These are phyloP conservation scores for Alternaria panax DNA, from an alignment of 2,329 filamentous ascomycete species.

Conservation along the genomic window DNA sequence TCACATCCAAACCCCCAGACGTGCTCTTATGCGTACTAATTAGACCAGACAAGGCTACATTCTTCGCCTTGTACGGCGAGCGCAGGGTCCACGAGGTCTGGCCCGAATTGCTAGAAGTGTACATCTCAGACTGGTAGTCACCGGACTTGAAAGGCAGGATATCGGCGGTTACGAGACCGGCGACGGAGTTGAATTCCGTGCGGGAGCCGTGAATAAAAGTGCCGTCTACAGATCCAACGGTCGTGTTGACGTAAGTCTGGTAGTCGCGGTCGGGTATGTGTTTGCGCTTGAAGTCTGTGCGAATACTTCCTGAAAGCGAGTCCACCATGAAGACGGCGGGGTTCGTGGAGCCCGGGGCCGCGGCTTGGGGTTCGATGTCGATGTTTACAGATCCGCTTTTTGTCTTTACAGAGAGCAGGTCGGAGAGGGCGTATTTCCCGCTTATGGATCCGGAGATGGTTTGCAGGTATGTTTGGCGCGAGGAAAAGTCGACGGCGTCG, in stretches of 20 bases:
- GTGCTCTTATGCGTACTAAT: slow-evolving; percentile 47
- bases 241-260: slow-evolving; percentile 48
- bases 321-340: slow-evolving; percentile 50
- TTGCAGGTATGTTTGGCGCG: slow-evolving; percentile 51
- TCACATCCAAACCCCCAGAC: slow-evolving; percentile 46
- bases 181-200: slow-evolving; percentile 47
- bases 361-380: slow-evolving; percentile 49
- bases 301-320: slow-evolving; percentile 49
- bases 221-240: slow-evolving; percentile 49
- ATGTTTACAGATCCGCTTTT: slow-evolving; percentile 53
- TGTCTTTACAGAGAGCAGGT: slow-evolving; percentile 52
- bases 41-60: slow-evolving; percentile 36
- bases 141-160: slow-evolving; percentile 48
- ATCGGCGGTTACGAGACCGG: slow-evolving; percentile 49
- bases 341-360: slow-evolving; percentile 30
- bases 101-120: slow-evolving; percentile 47
- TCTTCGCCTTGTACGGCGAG: slow-evolving; percentile 41
- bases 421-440: slow-evolving; percentile 51
- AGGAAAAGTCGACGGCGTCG: slow-evolving; percentile 45
- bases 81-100: slow-evolving; percentile 45
- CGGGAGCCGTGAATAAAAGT: slow-evolving; percentile 52
- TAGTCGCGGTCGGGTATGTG: slow-evolving; percentile 53
- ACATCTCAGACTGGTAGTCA: slow-evolving; percentile 37
- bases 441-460: slow-evolving; percentile 52
- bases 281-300: slow-evolving; percentile 45